Evolutionary conservation across 768 basidiomycete species (phyloP).

Genomic region (Lactarius hatsudake): DNA sequence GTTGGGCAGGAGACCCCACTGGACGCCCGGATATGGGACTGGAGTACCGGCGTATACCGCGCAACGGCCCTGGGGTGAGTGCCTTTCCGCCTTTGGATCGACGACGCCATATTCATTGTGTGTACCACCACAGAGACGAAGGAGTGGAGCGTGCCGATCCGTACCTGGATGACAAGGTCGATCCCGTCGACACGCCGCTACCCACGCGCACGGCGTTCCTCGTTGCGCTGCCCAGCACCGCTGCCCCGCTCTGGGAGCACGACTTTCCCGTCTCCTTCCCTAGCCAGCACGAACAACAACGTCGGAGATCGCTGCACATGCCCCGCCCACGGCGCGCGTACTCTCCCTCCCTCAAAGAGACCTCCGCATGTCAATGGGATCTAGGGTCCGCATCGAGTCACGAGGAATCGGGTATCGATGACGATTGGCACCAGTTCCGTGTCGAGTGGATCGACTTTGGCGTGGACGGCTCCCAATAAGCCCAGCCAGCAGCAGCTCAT

Average conservation of each 20-base stretch:
- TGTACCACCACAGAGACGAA: conserved; percentile 5
- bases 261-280: background rate
- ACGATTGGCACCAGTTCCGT: conserved; percentile 24
- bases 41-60: conserved; percentile 9
- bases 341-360: conserved; percentile 3
- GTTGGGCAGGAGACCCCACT: conserved; percentile 10
- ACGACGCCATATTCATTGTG: background rate
- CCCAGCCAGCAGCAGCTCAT: background rate
- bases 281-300: conserved; percentile 1
- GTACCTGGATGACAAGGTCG: conserved; percentile 5
- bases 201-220: conserved; percentile 1
- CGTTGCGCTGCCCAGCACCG: background rate
- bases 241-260: background rate
- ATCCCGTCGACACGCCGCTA: conserved; percentile 7
- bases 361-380: conserved; percentile 2
- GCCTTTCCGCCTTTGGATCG: background rate
- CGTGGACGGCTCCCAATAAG: background rate
- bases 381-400: background rate
- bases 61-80: conserved; percentile 15
- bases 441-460: conserved; percentile 26
- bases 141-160: conserved; percentile 4
- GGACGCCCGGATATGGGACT: conserved; percentile 23
- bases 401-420: conserved; percentile 9
- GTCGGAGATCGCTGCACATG: background rate
- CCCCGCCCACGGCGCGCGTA: conserved; percentile 3